These are phyloP conservation scores for Penicillium cinerascens DNA, from an alignment of 495 filamentous ascomycete species.

Conservation along the genomic window DNA sequence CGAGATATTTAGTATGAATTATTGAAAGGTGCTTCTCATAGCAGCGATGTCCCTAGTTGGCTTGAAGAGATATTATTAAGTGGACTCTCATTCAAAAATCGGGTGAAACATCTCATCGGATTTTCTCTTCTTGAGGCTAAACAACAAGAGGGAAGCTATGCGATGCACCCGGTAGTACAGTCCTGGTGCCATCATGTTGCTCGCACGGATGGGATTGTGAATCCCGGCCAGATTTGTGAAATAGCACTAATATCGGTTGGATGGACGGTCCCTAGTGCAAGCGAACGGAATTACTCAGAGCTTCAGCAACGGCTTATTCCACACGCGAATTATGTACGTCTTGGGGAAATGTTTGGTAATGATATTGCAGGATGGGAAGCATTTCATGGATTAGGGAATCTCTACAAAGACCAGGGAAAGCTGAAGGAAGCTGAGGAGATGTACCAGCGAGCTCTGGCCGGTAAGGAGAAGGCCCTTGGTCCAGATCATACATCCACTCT, in stretches of 20 bases:
- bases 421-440: slow-evolving; percentile 33
- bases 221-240: slow-evolving; percentile 12
- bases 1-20: slow-evolving; percentile 52
- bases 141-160: slow-evolving; percentile 28
- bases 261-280: slow-evolving; percentile 17
- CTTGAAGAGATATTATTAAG: slow-evolving; percentile 22
- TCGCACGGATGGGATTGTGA: slow-evolving; percentile 1
- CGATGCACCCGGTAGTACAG: slow-evolving; percentile 32
- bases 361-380: slow-evolving; percentile 12
- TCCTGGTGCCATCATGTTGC: slow-evolving; percentile 32
- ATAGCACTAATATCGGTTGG: slow-evolving; percentile 27
- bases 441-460: slow-evolving; percentile 28
- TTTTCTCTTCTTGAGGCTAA: slow-evolving; percentile 31
- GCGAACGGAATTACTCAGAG: slow-evolving; percentile 22
- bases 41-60: slow-evolving; percentile 24
- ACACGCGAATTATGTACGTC: slow-evolving; percentile 29
- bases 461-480: slow-evolving; percentile 27
- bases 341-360: background rate
- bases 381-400: slow-evolving; percentile 12
- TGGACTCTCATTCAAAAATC: slow-evolving; percentile 27
- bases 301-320: slow-evolving; percentile 35
- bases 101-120: slow-evolving; percentile 26
- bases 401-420: slow-evolving; percentile 30
- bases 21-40: slow-evolving; percentile 14
- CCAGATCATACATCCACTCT: slow-evolving; percentile 32